phyloP scores from a whole-genome alignment of 2,329 filamentous ascomycete species.

The Pseudogymnoascus destructans region DNA sequence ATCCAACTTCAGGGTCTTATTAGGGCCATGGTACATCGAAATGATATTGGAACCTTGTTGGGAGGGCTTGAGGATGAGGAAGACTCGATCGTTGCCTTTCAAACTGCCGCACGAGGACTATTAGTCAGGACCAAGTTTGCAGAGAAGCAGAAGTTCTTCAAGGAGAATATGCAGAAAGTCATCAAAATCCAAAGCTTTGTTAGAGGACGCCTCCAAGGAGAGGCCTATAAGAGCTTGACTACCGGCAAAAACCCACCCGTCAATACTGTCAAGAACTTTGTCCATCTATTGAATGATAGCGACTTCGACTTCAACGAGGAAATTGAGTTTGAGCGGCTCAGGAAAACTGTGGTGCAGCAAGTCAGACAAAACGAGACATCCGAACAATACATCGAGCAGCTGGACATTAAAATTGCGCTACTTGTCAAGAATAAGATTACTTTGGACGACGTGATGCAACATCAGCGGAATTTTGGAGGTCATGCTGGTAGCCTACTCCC shows the following conservation, averaged over 20 bases:
- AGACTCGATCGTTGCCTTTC: conserved; percentile 59
- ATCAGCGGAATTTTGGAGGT: conserved; percentile 91
- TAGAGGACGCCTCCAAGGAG: conserved; percentile 84
- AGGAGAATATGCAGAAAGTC: conserved; percentile 96
- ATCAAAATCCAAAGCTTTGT: conserved; percentile 98
- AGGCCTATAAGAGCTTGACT: conserved; percentile 95
- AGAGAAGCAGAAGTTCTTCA: conserved; percentile 79
- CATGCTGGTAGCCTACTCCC: conserved; percentile 73
- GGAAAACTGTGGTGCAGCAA: conserved; percentile 94
- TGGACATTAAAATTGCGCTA: conserved; percentile 97
- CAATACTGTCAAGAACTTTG: conserved; percentile 93
- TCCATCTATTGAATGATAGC: conserved; percentile 93
- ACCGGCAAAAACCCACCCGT: conserved; percentile 94
- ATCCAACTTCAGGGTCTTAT: conserved; percentile 60
- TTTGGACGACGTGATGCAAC: conserved; percentile 89
- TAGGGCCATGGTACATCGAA: conserved; percentile 67
- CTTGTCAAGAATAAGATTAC: conserved; percentile 99
- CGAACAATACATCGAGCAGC: conserved; percentile 94
- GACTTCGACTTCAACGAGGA: conserved; percentile 99
- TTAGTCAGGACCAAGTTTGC: conserved; percentile 62
- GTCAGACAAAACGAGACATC: conserved; percentile 94
- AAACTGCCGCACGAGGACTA: conserved; percentile 60
- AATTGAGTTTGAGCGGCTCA: conserved; percentile 85
- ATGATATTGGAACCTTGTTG: conserved; percentile 59
- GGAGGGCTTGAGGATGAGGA: conserved; percentile 73